phyloP scores from a whole-genome alignment of 306 rosid species.

The Adenanthera pavonina region DNA sequence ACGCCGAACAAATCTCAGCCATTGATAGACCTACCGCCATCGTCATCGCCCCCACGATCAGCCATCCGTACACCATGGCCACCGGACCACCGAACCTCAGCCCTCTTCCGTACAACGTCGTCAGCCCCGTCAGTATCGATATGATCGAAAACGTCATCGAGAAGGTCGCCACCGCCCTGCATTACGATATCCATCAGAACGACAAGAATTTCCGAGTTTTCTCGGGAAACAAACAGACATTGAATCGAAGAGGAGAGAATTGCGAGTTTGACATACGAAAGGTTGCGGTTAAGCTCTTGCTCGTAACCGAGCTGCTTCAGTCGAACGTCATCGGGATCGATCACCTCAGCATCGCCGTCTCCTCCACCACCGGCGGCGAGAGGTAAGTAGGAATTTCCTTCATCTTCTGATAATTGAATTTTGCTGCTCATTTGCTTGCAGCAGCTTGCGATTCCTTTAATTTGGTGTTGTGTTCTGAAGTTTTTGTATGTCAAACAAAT shows the following conservation, averaged over 20 bases:
- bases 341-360: not conserved
- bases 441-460: not conserved
- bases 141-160: slow-evolving; percentile 7
- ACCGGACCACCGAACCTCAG: not conserved
- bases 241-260: not conserved
- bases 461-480: not conserved
- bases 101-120: not conserved
- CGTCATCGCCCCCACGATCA: not conserved
- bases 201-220: not conserved
- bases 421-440: not conserved
- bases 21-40: not conserved
- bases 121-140: slow-evolving; percentile 6
- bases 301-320: slow-evolving; percentile 21
- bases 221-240: not conserved
- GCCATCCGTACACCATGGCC: slow-evolving; percentile 22
- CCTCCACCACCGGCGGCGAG: not conserved
- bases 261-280: slow-evolving; percentile 17
- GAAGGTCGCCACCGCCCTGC: slow-evolving; percentile 18
- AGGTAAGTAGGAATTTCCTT: not conserved
- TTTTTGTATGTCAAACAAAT: not conserved
- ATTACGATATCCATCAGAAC: not conserved
- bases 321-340: not conserved
- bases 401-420: not conserved
- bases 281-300: slow-evolving; percentile 16
- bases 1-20: slow-evolving; percentile 31